Percentiles rank a stretch among this genome's conserved stretches.
phyloP scores from a whole-genome alignment of 2,329 filamentous ascomycete species.

The Scorias spongiosa region DNA sequence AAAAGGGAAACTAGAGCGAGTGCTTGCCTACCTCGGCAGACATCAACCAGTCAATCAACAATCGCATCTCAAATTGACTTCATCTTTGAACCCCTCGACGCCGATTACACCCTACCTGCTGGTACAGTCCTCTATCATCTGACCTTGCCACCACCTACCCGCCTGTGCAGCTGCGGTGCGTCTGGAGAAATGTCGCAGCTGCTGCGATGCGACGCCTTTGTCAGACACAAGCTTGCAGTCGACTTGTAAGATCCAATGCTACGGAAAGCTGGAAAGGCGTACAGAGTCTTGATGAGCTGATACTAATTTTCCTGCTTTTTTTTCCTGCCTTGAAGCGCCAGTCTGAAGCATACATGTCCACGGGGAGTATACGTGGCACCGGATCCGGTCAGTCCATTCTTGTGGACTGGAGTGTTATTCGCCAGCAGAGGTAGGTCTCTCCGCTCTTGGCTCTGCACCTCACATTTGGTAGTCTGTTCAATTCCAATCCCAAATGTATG shows the following conservation, averaged over 20 bases:
- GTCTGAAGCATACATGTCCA: conserved; percentile 48
- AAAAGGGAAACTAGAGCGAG: too few relatives aligned
- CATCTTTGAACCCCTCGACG: too few relatives aligned
- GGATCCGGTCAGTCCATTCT: conserved; percentile 60
- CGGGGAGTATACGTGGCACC: conserved; percentile 77
- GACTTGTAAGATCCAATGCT: neutral
- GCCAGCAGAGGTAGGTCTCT: conserved; percentile 57
- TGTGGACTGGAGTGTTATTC: conserved; percentile 88
- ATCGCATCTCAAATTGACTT: too few relatives aligned
- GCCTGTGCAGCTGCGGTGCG: too few relatives aligned
- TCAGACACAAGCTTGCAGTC: neutral
- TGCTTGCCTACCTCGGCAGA: too few relatives aligned
- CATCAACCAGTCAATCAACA: too few relatives aligned
- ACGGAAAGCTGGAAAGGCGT: neutral
- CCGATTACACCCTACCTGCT: too few relatives aligned
- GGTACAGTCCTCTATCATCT: too few relatives aligned
- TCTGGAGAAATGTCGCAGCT: neutral
- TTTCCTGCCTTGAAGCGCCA: conserved; percentile 7
- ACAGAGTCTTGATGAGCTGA: neutral
- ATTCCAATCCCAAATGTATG: conserved; percentile 1
- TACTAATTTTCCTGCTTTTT: too few relatives aligned
- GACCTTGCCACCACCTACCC: too few relatives aligned
- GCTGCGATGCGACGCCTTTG: neutral
- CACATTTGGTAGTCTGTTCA: neutral
- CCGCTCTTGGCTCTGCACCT: too few relatives aligned